A percentile compares a stretch with the other conserved stretches of the same genome.
phyloP scores from a whole-genome alignment of 495 filamentous ascomycete species.

The Ascobolus immersus region DNA sequence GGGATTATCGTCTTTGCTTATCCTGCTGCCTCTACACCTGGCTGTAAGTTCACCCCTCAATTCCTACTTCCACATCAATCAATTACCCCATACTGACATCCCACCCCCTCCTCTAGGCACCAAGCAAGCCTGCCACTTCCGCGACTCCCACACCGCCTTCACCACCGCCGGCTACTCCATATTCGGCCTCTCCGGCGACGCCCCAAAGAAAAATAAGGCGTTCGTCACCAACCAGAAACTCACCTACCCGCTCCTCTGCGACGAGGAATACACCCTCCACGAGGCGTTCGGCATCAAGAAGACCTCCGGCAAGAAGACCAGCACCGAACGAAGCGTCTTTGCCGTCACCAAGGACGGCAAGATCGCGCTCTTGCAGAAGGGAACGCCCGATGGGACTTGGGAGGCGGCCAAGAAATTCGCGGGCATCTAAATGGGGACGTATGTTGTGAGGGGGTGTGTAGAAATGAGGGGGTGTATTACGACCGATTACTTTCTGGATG shows the following conservation, averaged over 20 bases:
- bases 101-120: conserved; percentile 34
- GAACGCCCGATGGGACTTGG: no score
- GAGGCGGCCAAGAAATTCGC: no score
- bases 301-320: conserved; percentile 25
- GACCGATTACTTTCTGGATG: no score
- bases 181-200: conserved; percentile 71
- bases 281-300: conserved; percentile 54
- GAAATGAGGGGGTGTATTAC: no score
- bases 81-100: background rate
- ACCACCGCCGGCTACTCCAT: conserved; percentile 60
- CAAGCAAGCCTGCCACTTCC: conserved; percentile 75
- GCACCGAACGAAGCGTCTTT: conserved; percentile 68
- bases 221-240: conserved; percentile 75
- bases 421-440: no score
- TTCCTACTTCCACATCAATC: background rate
- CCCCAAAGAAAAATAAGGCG: conserved; percentile 64
- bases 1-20: conserved; percentile 90
- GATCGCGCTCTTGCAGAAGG: background rate
- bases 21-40: conserved; percentile 45
- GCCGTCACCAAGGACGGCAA: conserved; percentile 40
- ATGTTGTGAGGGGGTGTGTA: no score
- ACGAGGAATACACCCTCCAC: conserved; percentile 45
- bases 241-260: conserved; percentile 73
- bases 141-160: conserved; percentile 51
- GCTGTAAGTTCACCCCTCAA: conserved; percentile 40